Percentiles rank a stretch among this genome's conserved stretches.
These are phyloP conservation scores for Suillus subaureus DNA, from an alignment of 768 basidiomycete species.

Conservation along the genomic window DNA sequence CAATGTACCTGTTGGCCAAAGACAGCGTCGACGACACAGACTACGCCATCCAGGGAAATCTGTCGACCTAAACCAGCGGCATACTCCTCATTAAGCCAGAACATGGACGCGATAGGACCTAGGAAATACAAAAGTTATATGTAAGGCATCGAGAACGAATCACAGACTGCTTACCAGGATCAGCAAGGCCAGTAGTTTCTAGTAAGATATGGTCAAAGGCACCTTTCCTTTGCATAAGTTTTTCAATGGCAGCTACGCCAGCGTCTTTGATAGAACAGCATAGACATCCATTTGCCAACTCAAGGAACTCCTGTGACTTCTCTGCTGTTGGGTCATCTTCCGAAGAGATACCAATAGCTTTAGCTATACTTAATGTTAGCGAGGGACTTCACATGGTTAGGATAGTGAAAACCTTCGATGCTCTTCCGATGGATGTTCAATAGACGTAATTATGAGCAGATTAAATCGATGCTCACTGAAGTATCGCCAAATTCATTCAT, in stretches of 20 bases:
- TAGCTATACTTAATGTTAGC: slow-evolving; percentile 50
- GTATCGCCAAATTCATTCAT: slow-evolving; percentile 99
- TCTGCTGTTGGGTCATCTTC: slow-evolving; percentile 61
- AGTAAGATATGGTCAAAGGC: slow-evolving; percentile 94
- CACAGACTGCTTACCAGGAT: slow-evolving; percentile 65
- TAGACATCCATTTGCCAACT: slow-evolving; percentile 95
- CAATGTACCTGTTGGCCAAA: slow-evolving; percentile 63
- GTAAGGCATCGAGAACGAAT: background rate
- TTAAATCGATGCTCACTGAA: slow-evolving; percentile 55
- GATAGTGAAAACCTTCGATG: slow-evolving; percentile 72
- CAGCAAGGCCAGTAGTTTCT: slow-evolving; percentile 95
- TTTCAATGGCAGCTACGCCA: slow-evolving; percentile 92
- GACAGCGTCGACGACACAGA: slow-evolving; percentile 89
- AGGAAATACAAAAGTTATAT: slow-evolving; percentile 9
- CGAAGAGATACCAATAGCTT: slow-evolving; percentile 81
- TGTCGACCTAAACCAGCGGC: slow-evolving; percentile 66
- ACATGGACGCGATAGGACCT: slow-evolving; percentile 88
- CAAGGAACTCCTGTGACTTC: slow-evolving; percentile 83
- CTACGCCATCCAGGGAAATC: slow-evolving; percentile 83
- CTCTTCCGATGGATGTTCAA: slow-evolving; percentile 51
- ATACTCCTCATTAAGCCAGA: slow-evolving; percentile 87
- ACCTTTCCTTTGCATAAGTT: slow-evolving; percentile 83
- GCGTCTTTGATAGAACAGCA: slow-evolving; percentile 97
- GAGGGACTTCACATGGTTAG: slow-evolving; percentile 8
- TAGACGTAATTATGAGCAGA: slow-evolving; percentile 4